phyloP scores from a whole-genome alignment of 1,284 basidiomycete genomes.

The Cutaneotrichosporon sp. region DNA sequence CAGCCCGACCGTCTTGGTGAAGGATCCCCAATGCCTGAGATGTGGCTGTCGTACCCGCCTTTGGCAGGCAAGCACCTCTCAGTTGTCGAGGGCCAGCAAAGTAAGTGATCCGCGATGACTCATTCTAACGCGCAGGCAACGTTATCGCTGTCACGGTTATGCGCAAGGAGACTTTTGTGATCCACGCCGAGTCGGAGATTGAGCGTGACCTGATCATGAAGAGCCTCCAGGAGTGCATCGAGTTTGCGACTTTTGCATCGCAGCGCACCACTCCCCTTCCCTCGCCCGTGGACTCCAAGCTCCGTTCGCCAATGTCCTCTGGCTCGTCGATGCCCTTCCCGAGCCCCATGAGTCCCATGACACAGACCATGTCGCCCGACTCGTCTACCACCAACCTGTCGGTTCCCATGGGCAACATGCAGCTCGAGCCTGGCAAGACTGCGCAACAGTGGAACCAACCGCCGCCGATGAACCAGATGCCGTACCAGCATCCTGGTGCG shows the following conservation, averaged over 20 bases:
- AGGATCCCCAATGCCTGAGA: conserved; percentile 62
- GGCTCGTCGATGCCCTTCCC: conserved; percentile 23
- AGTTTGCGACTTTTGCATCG: conserved; percentile 59
- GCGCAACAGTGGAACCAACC: conserved; percentile 25
- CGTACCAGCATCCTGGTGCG: too few relatives aligned
- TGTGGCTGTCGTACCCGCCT: conserved; percentile 93
- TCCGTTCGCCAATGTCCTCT: conserved; percentile 4
- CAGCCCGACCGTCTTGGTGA: conserved; percentile 45
- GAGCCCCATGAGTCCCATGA: conserved; percentile 22
- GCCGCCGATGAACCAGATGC: not conserved
- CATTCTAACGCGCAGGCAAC: conserved; percentile 53
- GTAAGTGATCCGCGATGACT: conserved; percentile 32
- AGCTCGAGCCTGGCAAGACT: conserved; percentile 33
- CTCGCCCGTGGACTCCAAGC: not conserved
- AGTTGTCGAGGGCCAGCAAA: conserved; percentile 57
- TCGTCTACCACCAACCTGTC: conserved; percentile 5
- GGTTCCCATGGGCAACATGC: conserved; percentile 33
- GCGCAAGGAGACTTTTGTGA: conserved; percentile 74
- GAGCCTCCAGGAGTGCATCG: conserved; percentile 79
- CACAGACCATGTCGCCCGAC: not conserved
- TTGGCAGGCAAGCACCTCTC: conserved; percentile 88
- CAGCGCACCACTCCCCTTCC: conserved; percentile 1
- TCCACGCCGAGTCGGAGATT: conserved; percentile 62
- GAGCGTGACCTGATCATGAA: conserved; percentile 62
- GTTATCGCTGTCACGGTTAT: conserved; percentile 75